Evolutionary conservation across 495 filamentous ascomycete genomes (phyloP).

Genomic region (Choiromyces venosus): DNA sequence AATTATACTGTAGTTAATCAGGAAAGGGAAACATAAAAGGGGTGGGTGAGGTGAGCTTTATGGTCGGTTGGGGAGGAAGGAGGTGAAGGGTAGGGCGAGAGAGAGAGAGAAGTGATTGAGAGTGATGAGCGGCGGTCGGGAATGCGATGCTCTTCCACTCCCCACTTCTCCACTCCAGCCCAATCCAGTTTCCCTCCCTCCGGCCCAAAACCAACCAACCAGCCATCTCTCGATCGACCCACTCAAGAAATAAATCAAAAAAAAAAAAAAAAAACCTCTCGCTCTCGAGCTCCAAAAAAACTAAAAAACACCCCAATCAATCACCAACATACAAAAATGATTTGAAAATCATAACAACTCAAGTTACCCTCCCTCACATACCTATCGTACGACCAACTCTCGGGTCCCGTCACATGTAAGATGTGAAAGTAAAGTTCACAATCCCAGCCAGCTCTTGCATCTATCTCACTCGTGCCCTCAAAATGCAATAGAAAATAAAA

Average conservation of each 20-base stretch:
- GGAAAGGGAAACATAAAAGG: not conserved
- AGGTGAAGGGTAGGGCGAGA: slow-evolving; percentile 7
- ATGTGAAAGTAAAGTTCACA: not conserved
- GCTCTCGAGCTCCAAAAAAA: not conserved
- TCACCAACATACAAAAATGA: not conserved
- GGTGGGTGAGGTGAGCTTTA: not conserved
- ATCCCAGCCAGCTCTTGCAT: not conserved
- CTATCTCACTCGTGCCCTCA: too few relatives aligned
- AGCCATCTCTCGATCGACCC: not conserved
- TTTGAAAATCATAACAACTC: not conserved
- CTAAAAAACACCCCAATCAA: not conserved
- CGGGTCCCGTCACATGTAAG: not conserved
- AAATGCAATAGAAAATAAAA: too few relatives aligned
- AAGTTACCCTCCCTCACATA: not conserved
- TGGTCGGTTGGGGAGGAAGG: not conserved
- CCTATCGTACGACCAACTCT: not conserved
- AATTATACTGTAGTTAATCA: not conserved
- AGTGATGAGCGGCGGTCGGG: slow-evolving; percentile 5
- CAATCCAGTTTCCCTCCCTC: too few relatives aligned
- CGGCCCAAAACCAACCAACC: not conserved
- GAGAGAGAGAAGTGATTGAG: too few relatives aligned
- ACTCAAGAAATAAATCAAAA: not conserved
- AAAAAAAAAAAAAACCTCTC: slow-evolving; percentile 4
- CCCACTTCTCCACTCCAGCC: not conserved
- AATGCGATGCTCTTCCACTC: not conserved